phyloP scores from a whole-genome alignment of 2,329 filamentous ascomycete genomes.

The Colletotrichum sp. region DNA sequence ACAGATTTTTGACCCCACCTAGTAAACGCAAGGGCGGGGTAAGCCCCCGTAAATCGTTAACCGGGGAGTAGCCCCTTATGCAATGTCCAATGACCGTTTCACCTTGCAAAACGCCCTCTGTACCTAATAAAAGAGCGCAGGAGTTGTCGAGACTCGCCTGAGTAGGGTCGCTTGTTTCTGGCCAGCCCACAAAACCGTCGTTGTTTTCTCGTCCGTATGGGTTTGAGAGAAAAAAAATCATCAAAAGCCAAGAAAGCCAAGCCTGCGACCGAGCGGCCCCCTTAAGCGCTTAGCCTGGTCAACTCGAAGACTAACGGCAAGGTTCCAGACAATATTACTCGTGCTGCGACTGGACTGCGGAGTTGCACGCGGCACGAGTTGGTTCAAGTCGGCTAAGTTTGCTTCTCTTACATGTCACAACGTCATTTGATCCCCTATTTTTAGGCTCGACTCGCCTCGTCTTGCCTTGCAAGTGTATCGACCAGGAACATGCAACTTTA shows the following conservation, averaged over 20 bases:
- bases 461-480: conserved; percentile 11
- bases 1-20: conserved; percentile 22
- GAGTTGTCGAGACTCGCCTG: neutral
- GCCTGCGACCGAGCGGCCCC: neutral
- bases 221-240: neutral
- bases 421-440: conserved; percentile 12
- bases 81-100: conserved; percentile 8
- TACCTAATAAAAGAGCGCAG: neutral
- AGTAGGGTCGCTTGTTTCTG: neutral
- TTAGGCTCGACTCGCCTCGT: conserved; percentile 14
- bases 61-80: conserved; percentile 4
- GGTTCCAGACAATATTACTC: conserved; percentile 5
- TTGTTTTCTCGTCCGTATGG: neutral
- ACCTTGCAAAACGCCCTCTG: neutral
- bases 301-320: conserved; percentile 6
- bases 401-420: conserved; percentile 16
- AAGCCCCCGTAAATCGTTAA: conserved; percentile 18
- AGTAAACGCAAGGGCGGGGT: conserved; percentile 20
- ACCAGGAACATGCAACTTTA: conserved; percentile 16
- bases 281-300: neutral
- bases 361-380: conserved; percentile 2
- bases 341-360: neutral
- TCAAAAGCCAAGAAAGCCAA: neutral
- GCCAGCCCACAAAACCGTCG: neutral
- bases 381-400: conserved; percentile 17